These are phyloP conservation scores for Parastagonospora nodorum DNA, from an alignment of 2,329 filamentous ascomycete genomes.

Conservation along the genomic window DNA sequence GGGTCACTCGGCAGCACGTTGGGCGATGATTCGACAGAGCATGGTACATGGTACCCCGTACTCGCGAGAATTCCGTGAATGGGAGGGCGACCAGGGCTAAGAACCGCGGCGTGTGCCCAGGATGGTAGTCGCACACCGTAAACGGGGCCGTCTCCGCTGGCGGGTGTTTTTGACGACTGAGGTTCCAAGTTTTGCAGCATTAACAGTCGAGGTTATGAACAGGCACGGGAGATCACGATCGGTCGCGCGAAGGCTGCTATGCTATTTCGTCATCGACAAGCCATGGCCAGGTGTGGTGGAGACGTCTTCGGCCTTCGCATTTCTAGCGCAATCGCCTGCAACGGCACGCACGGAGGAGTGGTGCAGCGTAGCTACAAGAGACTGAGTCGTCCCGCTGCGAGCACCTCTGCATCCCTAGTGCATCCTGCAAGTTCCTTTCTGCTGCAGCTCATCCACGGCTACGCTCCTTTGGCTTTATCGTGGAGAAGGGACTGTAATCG, in stretches of 20 bases:
- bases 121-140: conserved; percentile 6
- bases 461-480: background rate
- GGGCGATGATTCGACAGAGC: conserved; percentile 23
- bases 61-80: conserved; percentile 12
- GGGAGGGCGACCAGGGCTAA: conserved; percentile 10
- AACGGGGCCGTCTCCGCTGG: conserved; percentile 19
- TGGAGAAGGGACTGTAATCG: background rate
- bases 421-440: background rate
- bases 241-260: background rate
- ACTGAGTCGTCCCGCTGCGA: background rate
- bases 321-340: conserved; percentile 26
- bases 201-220: conserved; percentile 24
- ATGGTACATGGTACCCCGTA: background rate
- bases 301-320: conserved; percentile 20
- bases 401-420: background rate
- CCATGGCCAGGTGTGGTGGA: conserved; percentile 18
- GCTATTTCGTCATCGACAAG: conserved; percentile 28
- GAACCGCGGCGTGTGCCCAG: conserved; percentile 9
- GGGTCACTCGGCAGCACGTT: conserved; percentile 12
- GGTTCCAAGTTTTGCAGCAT: conserved; percentile 28
- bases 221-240: conserved; percentile 16
- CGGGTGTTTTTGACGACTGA: conserved; percentile 15
- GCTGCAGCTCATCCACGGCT: background rate
- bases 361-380: background rate
- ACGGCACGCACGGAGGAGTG: conserved; percentile 25